phyloP scores from a whole-genome alignment of 768 basidiomycete genomes.

The Serendipita sp. region DNA sequence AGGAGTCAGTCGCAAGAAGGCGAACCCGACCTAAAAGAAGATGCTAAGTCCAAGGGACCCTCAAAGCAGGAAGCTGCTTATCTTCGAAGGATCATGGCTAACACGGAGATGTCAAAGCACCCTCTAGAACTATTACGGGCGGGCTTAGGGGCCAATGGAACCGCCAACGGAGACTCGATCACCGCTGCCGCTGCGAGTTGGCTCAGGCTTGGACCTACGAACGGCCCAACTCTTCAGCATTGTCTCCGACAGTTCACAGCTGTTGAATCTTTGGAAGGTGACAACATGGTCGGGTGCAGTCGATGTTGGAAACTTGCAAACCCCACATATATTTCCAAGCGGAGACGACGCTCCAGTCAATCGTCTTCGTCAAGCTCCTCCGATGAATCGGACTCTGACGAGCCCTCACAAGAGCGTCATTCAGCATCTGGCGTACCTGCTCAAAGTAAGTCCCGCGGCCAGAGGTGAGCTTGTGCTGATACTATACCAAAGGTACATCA shows the following conservation, averaged over 20 bases:
- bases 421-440: neutral
- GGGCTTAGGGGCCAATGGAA: neutral
- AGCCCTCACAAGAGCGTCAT: neutral
- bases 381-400: neutral
- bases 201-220: slow-evolving; percentile 8
- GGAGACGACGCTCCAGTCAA: neutral
- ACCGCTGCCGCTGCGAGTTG: slow-evolving; percentile 2
- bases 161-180: neutral
- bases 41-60: neutral
- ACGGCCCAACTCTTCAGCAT: slow-evolving; percentile 25
- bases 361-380: neutral
- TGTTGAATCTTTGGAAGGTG: slow-evolving; percentile 85
- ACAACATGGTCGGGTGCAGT: slow-evolving; percentile 86
- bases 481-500: slow-evolving; percentile 19
- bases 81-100: slow-evolving; percentile 50
- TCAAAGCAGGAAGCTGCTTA: slow-evolving; percentile 41
- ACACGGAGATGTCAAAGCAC: slow-evolving; percentile 14
- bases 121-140: neutral
- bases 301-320: slow-evolving; percentile 88
- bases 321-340: slow-evolving; percentile 5
- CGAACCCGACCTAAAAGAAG: neutral
- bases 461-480: neutral
- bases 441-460: neutral
- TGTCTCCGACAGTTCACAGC: slow-evolving; percentile 76
- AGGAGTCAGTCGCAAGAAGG: neutral